Percentiles rank a stretch among this genome's conserved stretches.
Conservation (phyloP, 169 alveolate species). For the Theileria annulata region DNA sequence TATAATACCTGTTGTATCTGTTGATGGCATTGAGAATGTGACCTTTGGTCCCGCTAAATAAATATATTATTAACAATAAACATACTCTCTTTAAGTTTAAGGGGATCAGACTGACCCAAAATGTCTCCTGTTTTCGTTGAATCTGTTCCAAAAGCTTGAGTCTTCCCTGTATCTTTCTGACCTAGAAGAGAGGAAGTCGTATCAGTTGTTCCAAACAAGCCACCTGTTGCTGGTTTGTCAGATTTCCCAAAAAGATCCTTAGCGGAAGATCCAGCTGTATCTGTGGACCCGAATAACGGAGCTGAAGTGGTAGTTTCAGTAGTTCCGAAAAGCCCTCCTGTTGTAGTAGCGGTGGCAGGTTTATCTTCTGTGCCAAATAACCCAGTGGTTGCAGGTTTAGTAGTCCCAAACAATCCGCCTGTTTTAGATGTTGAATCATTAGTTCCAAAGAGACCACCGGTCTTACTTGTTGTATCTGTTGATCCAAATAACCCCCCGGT, state of each 20-base stretch:
- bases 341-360: not conserved
- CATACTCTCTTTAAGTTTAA: not conserved
- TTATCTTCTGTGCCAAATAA: constrained; percentile 7
- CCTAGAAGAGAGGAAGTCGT: not conserved
- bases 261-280: constrained; percentile 2
- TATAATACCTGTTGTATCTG: constrained; percentile 13
- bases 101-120: not conserved
- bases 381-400: constrained; percentile 1
- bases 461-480: constrained; percentile 2
- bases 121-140: not conserved
- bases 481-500: constrained; percentile 34
- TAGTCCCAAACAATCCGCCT: constrained; percentile 20
- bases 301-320: constrained; percentile 10
- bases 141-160: constrained; percentile 16
- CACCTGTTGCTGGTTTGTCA: constrained; percentile 18
- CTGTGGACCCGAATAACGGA: constrained; percentile 13
- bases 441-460: not conserved
- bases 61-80: not conserved
- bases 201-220: constrained; percentile 6
- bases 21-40: constrained; percentile 11
- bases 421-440: constrained; percentile 24
- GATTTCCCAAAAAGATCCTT: constrained; percentile 27
- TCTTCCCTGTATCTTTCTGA: not conserved
- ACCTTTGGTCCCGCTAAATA: not conserved
- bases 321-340: constrained; percentile 9